Percentiles rank a stretch among this genome's conserved stretches.
phyloP scores from a whole-genome alignment of 495 filamentous ascomycete genomes.

The Cercophora sp. region DNA sequence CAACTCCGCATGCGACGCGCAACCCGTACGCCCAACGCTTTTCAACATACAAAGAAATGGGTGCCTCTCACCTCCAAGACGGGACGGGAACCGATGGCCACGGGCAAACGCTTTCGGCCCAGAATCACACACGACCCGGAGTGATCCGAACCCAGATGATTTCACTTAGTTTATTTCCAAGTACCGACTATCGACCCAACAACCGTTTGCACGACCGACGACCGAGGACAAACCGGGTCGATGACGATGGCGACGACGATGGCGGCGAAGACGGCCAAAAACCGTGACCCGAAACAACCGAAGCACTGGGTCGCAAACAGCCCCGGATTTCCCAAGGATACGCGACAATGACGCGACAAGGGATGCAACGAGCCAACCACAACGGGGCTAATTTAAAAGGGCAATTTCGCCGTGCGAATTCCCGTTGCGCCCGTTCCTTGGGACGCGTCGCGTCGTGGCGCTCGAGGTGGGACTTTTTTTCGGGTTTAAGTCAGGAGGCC shows the following conservation, averaged over 20 bases:
- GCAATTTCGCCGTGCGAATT: conserved; percentile 11
- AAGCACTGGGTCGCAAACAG: conserved; percentile 12
- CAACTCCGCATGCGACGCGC: not conserved
- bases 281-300: conserved; percentile 12
- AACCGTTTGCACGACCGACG: no score
- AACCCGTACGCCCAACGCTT: not conserved
- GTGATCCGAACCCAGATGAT: no score
- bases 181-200: no score
- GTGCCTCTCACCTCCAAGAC: not conserved
- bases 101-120: conserved; percentile 5
- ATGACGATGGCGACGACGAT: not conserved
- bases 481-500: not conserved
- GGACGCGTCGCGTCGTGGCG: not conserved
- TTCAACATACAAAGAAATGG: not conserved
- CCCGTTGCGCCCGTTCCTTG: conserved; percentile 2
- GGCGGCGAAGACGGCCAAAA: not conserved
- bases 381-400: conserved; percentile 13
- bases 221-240: conserved; percentile 7
- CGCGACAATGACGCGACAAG: conserved; percentile 30
- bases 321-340: conserved; percentile 12
- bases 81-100: not conserved
- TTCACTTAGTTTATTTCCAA: no score
- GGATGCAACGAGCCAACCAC: not conserved
- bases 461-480: not conserved
- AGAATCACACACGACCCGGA: no score